Base-by-base conservation (phyloP, 176 grass and related monocot genomes). In the Aegilops umbellulata region DNA sequence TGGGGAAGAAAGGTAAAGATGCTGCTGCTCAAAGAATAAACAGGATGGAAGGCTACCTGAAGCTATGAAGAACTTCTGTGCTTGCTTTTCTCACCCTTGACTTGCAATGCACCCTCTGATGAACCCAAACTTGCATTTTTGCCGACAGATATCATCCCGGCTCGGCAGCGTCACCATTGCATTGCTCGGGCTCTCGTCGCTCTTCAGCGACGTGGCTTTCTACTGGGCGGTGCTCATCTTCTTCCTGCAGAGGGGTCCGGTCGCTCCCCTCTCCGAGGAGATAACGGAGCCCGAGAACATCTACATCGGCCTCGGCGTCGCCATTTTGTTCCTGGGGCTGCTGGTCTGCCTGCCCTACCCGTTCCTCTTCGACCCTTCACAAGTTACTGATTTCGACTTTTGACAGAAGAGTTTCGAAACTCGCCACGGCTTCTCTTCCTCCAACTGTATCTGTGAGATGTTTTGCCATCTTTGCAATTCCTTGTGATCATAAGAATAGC, bases 211-310 rank as follows among this genome's bases (percentile, higher is more conserved):
- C 2, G 88, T 96, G 0, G 86, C 94, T 0, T 99, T 96, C 80
- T 99, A 99, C 82, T 99, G 92, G 94, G 88, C 89, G 17, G 94
- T 92, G 55, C 83, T 99, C 62, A 89, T 99, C 88, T 96, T 99
- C 82, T 94, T 99, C 91, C 73, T 99, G 53, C 97, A 99, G 80
- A 84, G 97, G 46, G 97, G 97, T 0, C 97, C 97, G 0, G 82
- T 99, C 3, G 86, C 94, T 68, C 97, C 97, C 46, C 97, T 96
- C 2, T 92, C 90, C 0, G 94, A 99, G 44, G 97, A 99, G 80
- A 91, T 99, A 22, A 91, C 94, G 2, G 97, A 96, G 2, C 94
- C 97, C 23, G 92, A 96, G 16, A 89, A 80, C 61, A 94, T 32
- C 4, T 94, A 90, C 25, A 64, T 86, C 1, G 31, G 84, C 69